Evolutionary conservation across 176 grass and related monocot species (phyloP).

Genomic region (Urochloa ruziziensis): DNA sequence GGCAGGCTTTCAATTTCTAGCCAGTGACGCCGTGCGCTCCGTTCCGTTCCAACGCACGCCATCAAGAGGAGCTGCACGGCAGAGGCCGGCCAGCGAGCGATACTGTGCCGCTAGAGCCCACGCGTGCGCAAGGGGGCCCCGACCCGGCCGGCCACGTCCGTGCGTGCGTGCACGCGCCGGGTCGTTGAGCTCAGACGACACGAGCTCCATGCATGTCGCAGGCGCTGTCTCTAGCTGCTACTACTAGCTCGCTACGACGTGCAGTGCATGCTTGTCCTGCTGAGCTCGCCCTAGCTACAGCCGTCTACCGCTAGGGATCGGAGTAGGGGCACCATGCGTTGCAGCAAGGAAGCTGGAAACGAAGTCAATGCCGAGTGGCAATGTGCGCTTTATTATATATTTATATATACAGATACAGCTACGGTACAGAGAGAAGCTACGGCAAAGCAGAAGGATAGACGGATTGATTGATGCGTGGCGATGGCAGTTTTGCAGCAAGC

Average conservation of each 20-base stretch:
- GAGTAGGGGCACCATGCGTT: neutral
- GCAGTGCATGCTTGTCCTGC: slow-evolving; percentile 9
- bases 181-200: neutral
- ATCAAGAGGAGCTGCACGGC: neutral
- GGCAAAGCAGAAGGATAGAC: slow-evolving; percentile 25
- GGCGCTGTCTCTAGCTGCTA: slow-evolving; percentile 12
- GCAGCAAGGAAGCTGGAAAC: slow-evolving; percentile 4
- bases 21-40: neutral
- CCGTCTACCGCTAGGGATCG: neutral
- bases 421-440: neutral
- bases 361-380: slow-evolving; percentile 28
- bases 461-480: slow-evolving; percentile 19
- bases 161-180: slow-evolving; percentile 31
- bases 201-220: slow-evolving; percentile 11
- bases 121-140: slow-evolving; percentile 20
- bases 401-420: too few relatives aligned
- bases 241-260: neutral
- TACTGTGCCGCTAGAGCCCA: neutral
- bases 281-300: neutral
- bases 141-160: neutral
- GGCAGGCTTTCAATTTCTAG: neutral
- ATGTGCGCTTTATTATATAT: neutral
- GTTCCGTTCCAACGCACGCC: neutral
- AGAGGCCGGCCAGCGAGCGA: neutral
- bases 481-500: neutral